Percentiles rank a stretch among this genome's conserved stretches.
Evolutionary conservation across 306 rosid species (phyloP).

Genomic region (Arachis hypogaea): DNA sequence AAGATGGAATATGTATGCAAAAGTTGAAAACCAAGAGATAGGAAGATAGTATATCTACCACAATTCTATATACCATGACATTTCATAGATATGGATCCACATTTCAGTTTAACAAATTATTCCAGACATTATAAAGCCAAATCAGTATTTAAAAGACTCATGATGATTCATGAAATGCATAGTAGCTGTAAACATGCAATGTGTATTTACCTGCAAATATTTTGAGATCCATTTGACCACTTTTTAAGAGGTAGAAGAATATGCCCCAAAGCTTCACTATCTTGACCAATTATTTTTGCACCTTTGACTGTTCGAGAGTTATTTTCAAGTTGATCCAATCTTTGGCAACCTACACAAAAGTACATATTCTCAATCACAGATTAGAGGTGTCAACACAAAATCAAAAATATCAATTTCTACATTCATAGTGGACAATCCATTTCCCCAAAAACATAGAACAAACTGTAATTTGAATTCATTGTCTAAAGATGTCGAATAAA

Average conservation of each 20-base stretch:
- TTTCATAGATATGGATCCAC: too few species aligned
- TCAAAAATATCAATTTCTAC: conserved; percentile 13
- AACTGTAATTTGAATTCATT: neutral
- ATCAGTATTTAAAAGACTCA: conserved; percentile 25
- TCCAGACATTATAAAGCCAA: conserved; percentile 2
- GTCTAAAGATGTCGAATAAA: neutral
- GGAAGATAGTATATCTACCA: conserved; percentile 3
- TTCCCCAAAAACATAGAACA: conserved; percentile 17
- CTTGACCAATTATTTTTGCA: conserved; percentile 78
- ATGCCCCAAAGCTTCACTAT: conserved; percentile 71
- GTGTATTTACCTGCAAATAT: conserved; percentile 59
- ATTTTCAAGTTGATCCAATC: conserved; percentile 75
- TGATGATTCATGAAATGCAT: neutral
- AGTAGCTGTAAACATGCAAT: conserved; percentile 18
- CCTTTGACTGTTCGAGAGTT: conserved; percentile 83
- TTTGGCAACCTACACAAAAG: conserved; percentile 61
- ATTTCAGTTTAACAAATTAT: neutral
- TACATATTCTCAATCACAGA: conserved; percentile 22
- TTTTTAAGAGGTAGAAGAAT: conserved; percentile 67
- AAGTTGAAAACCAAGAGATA: conserved; percentile 21
- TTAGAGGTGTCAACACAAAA: conserved; percentile 20
- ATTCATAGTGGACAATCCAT: conserved; percentile 6
- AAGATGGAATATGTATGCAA: neutral
- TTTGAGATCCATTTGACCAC: conserved; percentile 70
- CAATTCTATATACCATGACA: conserved; percentile 1